These are phyloP conservation scores for Solanum aculeatissimum DNA, from an alignment of 305 asterid genomes.

Conservation along the genomic window DNA sequence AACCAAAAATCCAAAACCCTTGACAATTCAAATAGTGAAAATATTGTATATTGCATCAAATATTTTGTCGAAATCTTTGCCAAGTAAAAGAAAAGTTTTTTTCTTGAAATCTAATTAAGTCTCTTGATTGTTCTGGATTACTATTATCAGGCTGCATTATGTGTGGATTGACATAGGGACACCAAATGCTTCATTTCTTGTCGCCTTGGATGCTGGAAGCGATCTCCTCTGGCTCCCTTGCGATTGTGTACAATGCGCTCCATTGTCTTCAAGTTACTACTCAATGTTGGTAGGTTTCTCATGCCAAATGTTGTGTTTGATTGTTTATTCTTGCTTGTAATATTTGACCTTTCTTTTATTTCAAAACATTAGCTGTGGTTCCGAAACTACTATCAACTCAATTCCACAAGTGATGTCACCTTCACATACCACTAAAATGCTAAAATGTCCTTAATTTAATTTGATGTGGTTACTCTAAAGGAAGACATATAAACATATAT, in stretches of 20 bases:
- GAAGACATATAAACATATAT: not conserved
- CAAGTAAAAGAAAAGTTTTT: not conserved
- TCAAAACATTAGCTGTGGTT: not conserved
- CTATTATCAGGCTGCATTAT: conserved; percentile 64
- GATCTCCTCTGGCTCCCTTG: conserved; percentile 86
- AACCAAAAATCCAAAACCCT: not conserved
- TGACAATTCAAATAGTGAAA: not conserved
- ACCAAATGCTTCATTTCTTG: conserved; percentile 70
- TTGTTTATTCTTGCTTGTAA: not conserved
- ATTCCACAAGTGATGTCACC: not conserved
- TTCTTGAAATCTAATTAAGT: not conserved
- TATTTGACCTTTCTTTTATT: not conserved
- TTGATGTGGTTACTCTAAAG: not conserved
- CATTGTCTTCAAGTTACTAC: conserved; percentile 55
- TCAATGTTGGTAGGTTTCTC: conserved; percentile 46
- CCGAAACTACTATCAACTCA: not conserved
- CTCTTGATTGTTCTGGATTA: not conserved
- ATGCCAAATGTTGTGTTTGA: not conserved
- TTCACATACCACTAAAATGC: not conserved
- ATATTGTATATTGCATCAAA: not conserved
- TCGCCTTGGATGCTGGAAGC: conserved; percentile 82
- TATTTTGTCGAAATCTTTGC: not conserved
- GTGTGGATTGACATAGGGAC: conserved; percentile 76
- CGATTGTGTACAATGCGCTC: conserved; percentile 62
- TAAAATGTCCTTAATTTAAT: not conserved